A percentile compares a stretch with the other conserved stretches of the same genome.
phyloP scores from a whole-genome alignment of 352 stramenopile species.

The Globisporangium echinulatum region DNA sequence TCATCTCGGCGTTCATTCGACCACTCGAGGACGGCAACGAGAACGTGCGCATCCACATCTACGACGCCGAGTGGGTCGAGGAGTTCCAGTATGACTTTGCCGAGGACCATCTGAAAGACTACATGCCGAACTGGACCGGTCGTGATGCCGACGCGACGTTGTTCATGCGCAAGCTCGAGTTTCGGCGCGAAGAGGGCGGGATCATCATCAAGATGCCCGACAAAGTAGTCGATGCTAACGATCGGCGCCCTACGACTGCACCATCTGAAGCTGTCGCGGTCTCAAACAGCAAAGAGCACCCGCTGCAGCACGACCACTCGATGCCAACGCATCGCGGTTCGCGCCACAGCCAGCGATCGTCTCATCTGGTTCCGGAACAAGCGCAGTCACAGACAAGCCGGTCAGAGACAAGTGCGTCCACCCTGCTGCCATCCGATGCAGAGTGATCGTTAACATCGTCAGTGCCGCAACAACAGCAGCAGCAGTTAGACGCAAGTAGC shows the following conservation, averaged over 20 bases:
- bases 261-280: neutral
- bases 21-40: conserved; percentile 69
- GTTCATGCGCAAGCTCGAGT: conserved; percentile 52
- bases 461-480: too few species aligned
- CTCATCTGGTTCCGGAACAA: neutral
- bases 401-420: too few species aligned
- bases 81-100: conserved; percentile 76
- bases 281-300: too few species aligned
- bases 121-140: conserved; percentile 32
- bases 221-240: conserved; percentile 13
- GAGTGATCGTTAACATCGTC: too few species aligned
- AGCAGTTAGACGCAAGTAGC: too few species aligned
- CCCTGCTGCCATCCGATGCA: too few species aligned
- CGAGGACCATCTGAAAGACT: conserved; percentile 54
- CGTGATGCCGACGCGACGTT: conserved; percentile 28
- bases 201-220: conserved; percentile 69
- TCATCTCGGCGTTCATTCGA: conserved; percentile 62
- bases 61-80: conserved; percentile 61
- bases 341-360: conserved; percentile 7
- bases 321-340: conserved; percentile 3
- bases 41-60: conserved; percentile 64
- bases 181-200: conserved; percentile 47
- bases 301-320: conserved; percentile 1
- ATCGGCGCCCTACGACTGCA: conserved; percentile 3
- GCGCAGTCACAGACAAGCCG: too few species aligned